Percentiles rank a stretch among this genome's conserved stretches.
Evolutionary conservation across 495 filamentous ascomycete species (phyloP).

Genomic region (Penicillium canescens): DNA sequence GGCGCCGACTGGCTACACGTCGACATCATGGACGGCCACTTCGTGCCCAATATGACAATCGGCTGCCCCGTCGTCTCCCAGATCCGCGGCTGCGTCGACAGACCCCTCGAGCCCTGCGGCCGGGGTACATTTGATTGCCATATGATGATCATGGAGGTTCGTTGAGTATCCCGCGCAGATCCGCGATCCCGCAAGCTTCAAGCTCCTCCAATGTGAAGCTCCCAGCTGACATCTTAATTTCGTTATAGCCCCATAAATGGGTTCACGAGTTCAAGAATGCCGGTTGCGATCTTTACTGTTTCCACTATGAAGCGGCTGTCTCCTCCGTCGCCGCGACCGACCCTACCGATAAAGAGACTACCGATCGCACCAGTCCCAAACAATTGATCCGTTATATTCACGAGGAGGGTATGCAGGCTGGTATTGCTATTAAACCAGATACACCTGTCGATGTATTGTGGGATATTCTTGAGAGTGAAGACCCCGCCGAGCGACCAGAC

Average conservation of each 20-base stretch:
- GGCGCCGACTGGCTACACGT: constrained; percentile 80
- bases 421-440: constrained; percentile 92
- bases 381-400: constrained; percentile 91
- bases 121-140: constrained; percentile 98
- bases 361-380: constrained; percentile 70
- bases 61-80: constrained; percentile 92
- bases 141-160: constrained; percentile 98
- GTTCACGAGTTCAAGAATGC: constrained; percentile 90
- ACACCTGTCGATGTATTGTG: constrained; percentile 89
- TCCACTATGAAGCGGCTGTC: constrained; percentile 98
- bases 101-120: constrained; percentile 55
- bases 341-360: constrained; percentile 64
- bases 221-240: background rate
- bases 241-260: constrained; percentile 88
- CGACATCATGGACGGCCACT: constrained; percentile 96
- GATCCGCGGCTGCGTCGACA: constrained; percentile 80
- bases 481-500: constrained; percentile 80
- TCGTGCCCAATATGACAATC: constrained; percentile 98
- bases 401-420: constrained; percentile 82
- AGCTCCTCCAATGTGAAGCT: background rate
- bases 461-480: constrained; percentile 73
- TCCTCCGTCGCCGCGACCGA: constrained; percentile 78
- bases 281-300: constrained; percentile 97
- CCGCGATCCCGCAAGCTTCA: background rate
- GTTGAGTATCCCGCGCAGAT: constrained; percentile 2